Evolutionary conservation across 2,329 filamentous ascomycete genomes (phyloP), one percentile per base, ranked within the genome.

Genomic region (Sporothrix pallida): DNA sequence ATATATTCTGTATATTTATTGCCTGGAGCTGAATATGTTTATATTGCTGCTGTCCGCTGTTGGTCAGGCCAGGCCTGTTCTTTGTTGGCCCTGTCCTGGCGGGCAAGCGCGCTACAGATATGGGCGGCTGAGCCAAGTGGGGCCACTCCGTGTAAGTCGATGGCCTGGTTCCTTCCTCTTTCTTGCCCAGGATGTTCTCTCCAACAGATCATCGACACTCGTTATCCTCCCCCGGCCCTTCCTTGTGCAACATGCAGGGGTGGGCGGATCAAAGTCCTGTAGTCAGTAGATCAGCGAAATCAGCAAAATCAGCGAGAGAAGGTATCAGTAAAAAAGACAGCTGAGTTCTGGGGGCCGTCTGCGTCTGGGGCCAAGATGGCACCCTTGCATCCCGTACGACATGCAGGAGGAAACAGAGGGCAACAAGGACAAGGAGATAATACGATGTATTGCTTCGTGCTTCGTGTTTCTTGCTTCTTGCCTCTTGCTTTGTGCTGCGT

Each of bases 371-470:
- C 46, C 65, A 68, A 13, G 15, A 52, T 68, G 65, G 62, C 65
- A 52, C 46, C 65, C 65, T 68, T 68, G 65, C 65, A 31, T 68
- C 65, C 65, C 15, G 46, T 52, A 68, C 46, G 44, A 52, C 67
- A 54, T 69, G 26, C 48, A 54, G 67, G 10, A 20, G 48, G 12
- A 15, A 31, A 10, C 15, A 68, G 65, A 12, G 44, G 23, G 26
- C 54, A 50, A 37, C 46, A 42, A 46, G 8, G 12, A 7, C 26
- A 6, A 42, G 17, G 12, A 9, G 7, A 31, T 63, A 63, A 20
- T 44, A 63, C 58, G 31, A 44, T 17, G n/a, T 20, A 44, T 44
- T 63, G 58, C 17, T 63, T 46, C n/a, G 2, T 65, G 42, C 62
- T 26, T 65, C 62, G 48, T 65, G 58, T 20, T n/a, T 56, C 23